Evolutionary conservation across 805 yeast species (phyloP).

Genomic region (Candida caryicola): DNA sequence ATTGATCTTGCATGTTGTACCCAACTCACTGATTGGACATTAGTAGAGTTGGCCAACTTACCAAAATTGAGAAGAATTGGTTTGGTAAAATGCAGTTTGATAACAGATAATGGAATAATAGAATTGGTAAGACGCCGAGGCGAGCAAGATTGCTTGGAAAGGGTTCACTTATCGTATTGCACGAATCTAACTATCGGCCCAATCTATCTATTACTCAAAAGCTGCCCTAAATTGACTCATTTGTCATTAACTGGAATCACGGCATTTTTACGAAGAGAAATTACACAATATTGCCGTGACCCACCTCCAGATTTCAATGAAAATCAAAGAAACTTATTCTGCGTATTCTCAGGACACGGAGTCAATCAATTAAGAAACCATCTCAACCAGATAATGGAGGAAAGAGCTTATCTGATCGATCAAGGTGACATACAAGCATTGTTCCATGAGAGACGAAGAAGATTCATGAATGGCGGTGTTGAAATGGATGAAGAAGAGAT

Average conservation of each 20-base stretch:
- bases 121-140: constrained; percentile 67
- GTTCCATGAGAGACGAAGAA: constrained; percentile 27
- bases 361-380: constrained; percentile 73
- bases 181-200: constrained; percentile 76
- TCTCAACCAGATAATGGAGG: constrained; percentile 48
- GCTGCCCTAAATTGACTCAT: constrained; percentile 86
- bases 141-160: constrained; percentile 77
- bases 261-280: constrained; percentile 83
- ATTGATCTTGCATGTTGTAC: constrained; percentile 94
- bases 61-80: constrained; percentile 88
- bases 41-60: constrained; percentile 70
- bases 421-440: constrained; percentile 30
- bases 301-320: constrained; percentile 92
- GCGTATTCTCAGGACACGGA: constrained; percentile 92
- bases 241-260: constrained; percentile 87
- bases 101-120: constrained; percentile 79
- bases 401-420: constrained; percentile 30
- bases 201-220: constrained; percentile 65
- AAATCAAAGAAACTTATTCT: constrained; percentile 79
- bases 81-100: constrained; percentile 82
- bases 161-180: constrained; percentile 92
- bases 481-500: constrained; percentile 23
- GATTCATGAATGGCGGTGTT: constrained; percentile 18
- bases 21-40: constrained; percentile 80
- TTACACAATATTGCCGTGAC: constrained; percentile 81